A percentile compares a stretch with the other conserved stretches of the same genome.
These are phyloP conservation scores for Solioccasus polychromus DNA, from an alignment of 768 basidiomycete species.

Conservation along the genomic window DNA sequence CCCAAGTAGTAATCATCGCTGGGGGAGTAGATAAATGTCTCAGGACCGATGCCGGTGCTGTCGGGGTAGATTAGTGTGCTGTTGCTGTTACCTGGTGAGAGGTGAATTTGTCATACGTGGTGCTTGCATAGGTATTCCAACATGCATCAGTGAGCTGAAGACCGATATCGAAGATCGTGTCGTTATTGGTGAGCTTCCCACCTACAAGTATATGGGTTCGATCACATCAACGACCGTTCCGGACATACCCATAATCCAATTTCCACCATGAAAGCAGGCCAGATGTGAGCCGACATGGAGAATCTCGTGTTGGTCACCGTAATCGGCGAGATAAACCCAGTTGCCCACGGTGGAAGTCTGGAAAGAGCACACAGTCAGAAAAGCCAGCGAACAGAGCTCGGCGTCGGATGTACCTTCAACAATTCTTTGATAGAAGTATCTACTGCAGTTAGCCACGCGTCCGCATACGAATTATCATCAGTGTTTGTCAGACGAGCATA, in stretches of 20 bases:
- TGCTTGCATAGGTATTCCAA: conserved; percentile 78
- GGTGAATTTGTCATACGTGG: conserved; percentile 42
- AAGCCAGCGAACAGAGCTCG: rapidly evolving
- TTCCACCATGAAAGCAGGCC: conserved; percentile 73
- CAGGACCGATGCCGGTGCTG: conserved; percentile 78
- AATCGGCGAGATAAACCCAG: conserved; percentile 65
- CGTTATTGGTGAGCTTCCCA: conserved; percentile 65
- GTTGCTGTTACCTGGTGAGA: too few relatives aligned
- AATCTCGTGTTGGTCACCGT: conserved; percentile 48
- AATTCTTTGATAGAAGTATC: conserved; percentile 69
- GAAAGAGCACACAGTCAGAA: neutral
- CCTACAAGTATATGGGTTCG: conserved; percentile 36
- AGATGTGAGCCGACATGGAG: conserved; percentile 69
- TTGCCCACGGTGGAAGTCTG: conserved; percentile 66
- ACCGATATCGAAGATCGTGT: conserved; percentile 62
- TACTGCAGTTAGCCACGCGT: conserved; percentile 68
- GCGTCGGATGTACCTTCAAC: conserved; percentile 44
- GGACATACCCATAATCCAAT: conserved; percentile 64
- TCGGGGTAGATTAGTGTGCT: conserved; percentile 1
- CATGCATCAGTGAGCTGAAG: conserved; percentile 66
- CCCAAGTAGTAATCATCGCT: conserved; percentile 64
- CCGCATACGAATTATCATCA: conserved; percentile 55
- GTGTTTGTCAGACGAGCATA: conserved; percentile 66
- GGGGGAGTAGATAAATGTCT: conserved; percentile 61
- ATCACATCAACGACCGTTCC: neutral